Base-by-base conservation (phyloP, 192 early-diverging fungal genomes). In the Coemansia sp. region DNA sequence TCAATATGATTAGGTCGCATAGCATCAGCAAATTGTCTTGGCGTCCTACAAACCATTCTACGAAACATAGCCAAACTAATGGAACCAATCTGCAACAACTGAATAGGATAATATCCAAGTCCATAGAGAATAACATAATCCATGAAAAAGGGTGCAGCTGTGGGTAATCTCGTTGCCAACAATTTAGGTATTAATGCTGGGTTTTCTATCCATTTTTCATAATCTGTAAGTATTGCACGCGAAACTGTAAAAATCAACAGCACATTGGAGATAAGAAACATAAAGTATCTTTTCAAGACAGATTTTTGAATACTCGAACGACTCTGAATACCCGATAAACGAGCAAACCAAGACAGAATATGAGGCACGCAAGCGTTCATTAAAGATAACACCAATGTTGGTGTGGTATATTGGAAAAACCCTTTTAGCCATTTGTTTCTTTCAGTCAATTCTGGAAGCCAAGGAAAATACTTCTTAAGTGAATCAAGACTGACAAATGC, bases 71-170 rank as follows among this genome's bases (percentile, higher is more conserved):
- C 64, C 70, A 86, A 25, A 59, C 84, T 68, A 32, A 91, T 85
- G 3, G 88, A 86, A 4, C 89, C 87, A 21, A 90, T 70, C 64
- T 89, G 87, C 53, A 92, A 67, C 29, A 93, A 72, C 74, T 90
- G 86, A 9, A 89, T 39, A 0, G 91, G 91, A 42, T 87, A 72
- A 30, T 83, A 84, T 20, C 84, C 88, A 24, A 93, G 85, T 1
- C 87, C 89, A 65, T 89, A 87, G 27, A 94, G 71, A 23, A 94
- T 86, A 33, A 89, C 75, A 61, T 87, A 90, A 64, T 92, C 89
- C 68, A 92, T 84, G 74, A 92, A 94, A 71, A 92, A 91, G 23
- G 91, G 92, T 25, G 91, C 85, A 6, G 88, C 87, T 5, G 84
- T 80, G 2, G 90, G 88, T 42, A 93, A 68, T 0, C 75, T 87